Evolutionary conservation across 2,329 filamentous ascomycete genomes (phyloP), one percentile per base, ranked within the genome.

Genomic region (Blumeriella jaapii): DNA sequence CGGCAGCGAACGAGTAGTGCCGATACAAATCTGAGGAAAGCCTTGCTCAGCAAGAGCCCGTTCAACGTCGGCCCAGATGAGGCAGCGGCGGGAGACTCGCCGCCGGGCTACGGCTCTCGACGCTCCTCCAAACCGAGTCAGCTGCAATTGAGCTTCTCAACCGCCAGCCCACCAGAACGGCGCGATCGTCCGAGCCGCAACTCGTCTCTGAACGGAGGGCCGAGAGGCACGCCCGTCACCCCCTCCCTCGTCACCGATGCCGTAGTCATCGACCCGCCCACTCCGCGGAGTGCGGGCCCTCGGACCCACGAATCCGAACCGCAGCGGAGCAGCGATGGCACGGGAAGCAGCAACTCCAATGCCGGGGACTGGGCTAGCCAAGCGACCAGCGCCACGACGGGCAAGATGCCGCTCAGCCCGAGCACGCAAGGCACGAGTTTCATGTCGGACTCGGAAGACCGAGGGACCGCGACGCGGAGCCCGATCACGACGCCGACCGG

Each of bases 351-450:
- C 53, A 64, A 61, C 27, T 71, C 70, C 6, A 65, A 61, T 30
- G 63, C 65, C 0, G 71, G 67, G 7, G 74, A 78, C 47, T 77
- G 72, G 70, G 68, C 69, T 2, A 74, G 70, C 3, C 72, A 77
- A 46, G 70, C 67, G 4, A 78, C 73, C 10, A 76, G 71, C 47
- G 72, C 71, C 6, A 74, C 72, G 2, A 77, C 72, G 1, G 68
- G 71, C 31, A 76, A 74, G 56, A 68, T 75, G 67, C 71, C 74
- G 3, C 58, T 77, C 22, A 78, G 74, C 15, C 74, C 74, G 2
- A 78, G 73, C 52, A 78, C 74, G 2, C 66, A 74, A 50, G 74
- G 73, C 24, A 78, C 74, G 12, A 78, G 74, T 54, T 72, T 78
- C 43, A 67, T 74, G 45, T 78, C 73, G 55, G 64, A 65, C 41